Evolutionary conservation across 108 stramenopile species (phyloP).

Genomic region (Parietichytrium sp.): DNA sequence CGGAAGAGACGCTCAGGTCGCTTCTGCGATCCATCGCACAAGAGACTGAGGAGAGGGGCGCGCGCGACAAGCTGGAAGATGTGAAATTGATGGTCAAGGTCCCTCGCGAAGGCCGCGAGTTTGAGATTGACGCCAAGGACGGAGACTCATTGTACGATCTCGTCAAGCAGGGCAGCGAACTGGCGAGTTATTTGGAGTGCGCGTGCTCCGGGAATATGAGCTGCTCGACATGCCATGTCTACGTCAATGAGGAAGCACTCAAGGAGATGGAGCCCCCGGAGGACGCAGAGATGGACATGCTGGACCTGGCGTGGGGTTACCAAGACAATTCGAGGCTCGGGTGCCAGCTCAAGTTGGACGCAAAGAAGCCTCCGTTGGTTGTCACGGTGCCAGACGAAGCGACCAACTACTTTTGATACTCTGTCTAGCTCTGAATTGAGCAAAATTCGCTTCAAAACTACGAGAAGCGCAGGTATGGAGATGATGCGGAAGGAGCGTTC

Average conservation of each 20-base stretch:
- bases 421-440: no score
- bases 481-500: no score
- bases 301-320: slow-evolving; percentile 7
- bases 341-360: neutral
- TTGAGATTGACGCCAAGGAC: neutral
- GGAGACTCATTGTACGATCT: neutral
- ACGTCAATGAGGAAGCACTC: neutral
- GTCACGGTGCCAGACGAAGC: no score
- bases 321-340: slow-evolving; percentile 19
- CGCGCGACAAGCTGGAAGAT: neutral
- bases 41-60: neutral
- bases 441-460: no score
- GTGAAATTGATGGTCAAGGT: neutral
- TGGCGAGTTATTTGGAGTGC: neutral
- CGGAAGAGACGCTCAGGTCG: neutral
- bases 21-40: neutral
- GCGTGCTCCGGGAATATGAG: slow-evolving; percentile 19
- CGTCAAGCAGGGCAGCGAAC: slow-evolving; percentile 17
- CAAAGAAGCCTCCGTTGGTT: no score
- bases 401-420: no score
- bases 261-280: neutral
- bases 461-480: no score
- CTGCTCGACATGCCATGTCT: slow-evolving; percentile 30
- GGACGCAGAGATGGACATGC: neutral
- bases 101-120: neutral